Percentiles rank a stretch among this genome's conserved stretches.
Evolutionary conservation across 2,329 filamentous ascomycete genomes (phyloP).

Genomic region (Gliomastix tumulicola): DNA sequence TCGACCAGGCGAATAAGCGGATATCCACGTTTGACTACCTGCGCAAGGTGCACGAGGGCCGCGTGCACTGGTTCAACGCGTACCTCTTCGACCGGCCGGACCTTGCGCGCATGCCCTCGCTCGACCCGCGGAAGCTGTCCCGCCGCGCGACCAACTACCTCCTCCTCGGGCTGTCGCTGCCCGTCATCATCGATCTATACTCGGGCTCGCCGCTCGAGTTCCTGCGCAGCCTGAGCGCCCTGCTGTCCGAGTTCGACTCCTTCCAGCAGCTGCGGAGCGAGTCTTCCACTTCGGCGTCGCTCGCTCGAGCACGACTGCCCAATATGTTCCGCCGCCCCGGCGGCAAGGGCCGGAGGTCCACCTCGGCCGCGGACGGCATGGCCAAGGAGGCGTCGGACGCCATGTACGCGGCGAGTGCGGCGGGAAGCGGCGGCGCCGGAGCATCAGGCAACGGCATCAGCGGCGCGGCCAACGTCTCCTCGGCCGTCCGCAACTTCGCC

Average conservation of each 20-base stretch:
- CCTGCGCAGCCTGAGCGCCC: constrained; percentile 74
- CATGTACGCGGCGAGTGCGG: constrained; percentile 4
- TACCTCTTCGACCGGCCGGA: constrained; percentile 83
- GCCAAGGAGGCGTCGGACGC: constrained; percentile 21
- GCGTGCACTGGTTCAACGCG: constrained; percentile 98
- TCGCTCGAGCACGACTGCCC: constrained; percentile 72
- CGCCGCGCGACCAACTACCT: constrained; percentile 91
- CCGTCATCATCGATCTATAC: constrained; percentile 82
- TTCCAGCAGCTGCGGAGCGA: constrained; percentile 85
- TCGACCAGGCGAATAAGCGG: constrained; percentile 82
- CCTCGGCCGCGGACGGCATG: constrained; percentile 34
- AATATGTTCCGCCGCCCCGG: constrained; percentile 72
- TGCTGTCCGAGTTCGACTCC: constrained; percentile 86
- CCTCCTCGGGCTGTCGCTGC: constrained; percentile 84
- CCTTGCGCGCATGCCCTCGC: constrained; percentile 75
- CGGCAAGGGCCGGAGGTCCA: constrained; percentile 49
- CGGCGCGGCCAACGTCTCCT: constrained; percentile 5
- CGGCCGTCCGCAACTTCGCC: constrained; percentile 47
- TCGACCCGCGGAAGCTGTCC: constrained; percentile 75
- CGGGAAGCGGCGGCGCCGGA: constrained; percentile 19
- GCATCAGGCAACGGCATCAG: constrained; percentile 10
- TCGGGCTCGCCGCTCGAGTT: constrained; percentile 76
- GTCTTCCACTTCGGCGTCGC: constrained; percentile 62
- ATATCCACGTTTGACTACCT: constrained; percentile 93
- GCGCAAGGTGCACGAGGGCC: constrained; percentile 90